These are phyloP conservation scores for Podospora pseudopauciseta DNA, from an alignment of 495 filamentous ascomycete genomes.

Conservation along the genomic window DNA sequence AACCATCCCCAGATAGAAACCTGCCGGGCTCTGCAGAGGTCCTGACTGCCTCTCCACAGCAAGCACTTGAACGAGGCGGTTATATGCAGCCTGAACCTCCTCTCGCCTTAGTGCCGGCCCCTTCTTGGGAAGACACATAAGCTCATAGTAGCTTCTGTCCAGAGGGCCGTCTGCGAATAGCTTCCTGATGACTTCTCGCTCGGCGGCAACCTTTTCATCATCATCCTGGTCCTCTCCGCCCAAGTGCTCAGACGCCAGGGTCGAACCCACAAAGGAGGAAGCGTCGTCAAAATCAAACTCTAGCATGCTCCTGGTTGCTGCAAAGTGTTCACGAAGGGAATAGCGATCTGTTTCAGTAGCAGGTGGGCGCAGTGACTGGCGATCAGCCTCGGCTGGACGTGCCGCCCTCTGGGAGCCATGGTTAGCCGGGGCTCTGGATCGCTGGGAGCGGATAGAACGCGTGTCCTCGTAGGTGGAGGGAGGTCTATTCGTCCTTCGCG, in stretches of 20 bases:
- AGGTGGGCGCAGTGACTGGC: not conserved
- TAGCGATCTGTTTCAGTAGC: slow-evolving; percentile 17
- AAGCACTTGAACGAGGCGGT: slow-evolving; percentile 52
- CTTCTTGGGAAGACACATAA: slow-evolving; percentile 46
- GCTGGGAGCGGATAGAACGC: slow-evolving; percentile 10
- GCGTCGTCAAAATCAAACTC: slow-evolving; percentile 35
- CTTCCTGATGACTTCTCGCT: not conserved
- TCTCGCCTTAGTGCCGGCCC: slow-evolving; percentile 44
- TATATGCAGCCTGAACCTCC: slow-evolving; percentile 52
- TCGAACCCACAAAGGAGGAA: slow-evolving; percentile 25
- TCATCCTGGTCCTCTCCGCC: slow-evolving; percentile 15
- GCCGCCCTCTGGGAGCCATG: not conserved
- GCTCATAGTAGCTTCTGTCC: slow-evolving; percentile 49
- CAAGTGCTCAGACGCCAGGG: slow-evolving; percentile 20
- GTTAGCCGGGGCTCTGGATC: not conserved
- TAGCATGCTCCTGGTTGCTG: slow-evolving; percentile 25
- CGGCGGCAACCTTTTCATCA: slow-evolving; percentile 15
- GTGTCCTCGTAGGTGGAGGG: slow-evolving; percentile 17
- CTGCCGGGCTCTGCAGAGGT: slow-evolving; percentile 45
- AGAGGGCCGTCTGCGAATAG: not conserved
- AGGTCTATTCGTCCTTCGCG: not conserved
- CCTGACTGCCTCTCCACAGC: slow-evolving; percentile 57
- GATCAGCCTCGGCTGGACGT: not conserved
- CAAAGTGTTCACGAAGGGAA: slow-evolving; percentile 31
- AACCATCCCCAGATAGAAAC: slow-evolving; percentile 47